Evolutionary conservation across 148 eudicot genomes (phyloP).

Genomic region (Drosera capensis): DNA sequence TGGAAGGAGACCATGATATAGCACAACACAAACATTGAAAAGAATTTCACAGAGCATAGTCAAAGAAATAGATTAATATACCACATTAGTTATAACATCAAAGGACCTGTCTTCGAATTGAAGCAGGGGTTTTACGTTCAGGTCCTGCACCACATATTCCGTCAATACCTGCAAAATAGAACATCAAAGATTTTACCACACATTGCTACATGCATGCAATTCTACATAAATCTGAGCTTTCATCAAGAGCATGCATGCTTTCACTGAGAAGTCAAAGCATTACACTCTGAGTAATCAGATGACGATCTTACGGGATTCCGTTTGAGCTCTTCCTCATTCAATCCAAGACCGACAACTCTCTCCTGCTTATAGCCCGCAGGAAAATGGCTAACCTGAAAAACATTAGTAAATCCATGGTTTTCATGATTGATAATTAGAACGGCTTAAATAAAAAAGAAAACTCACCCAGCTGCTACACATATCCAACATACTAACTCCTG

Average conservation of each 20-base stretch:
- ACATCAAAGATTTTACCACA: not conserved
- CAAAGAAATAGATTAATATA: conserved; percentile 15
- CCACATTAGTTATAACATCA: conserved; percentile 95
- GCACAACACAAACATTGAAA: no score
- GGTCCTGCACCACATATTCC: conserved; percentile 82
- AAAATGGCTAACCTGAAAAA: conserved; percentile 86
- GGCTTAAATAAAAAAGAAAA: not conserved
- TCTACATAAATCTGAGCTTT: not conserved
- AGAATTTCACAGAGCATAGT: not conserved
- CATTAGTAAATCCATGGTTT: not conserved
- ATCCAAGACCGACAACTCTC: conserved; percentile 76
- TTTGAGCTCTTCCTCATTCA: conserved; percentile 88
- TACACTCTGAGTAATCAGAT: not conserved
- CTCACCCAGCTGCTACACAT: conserved; percentile 99
- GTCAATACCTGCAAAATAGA: conserved; percentile 50
- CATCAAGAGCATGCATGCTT: not conserved
- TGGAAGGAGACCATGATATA: no score
- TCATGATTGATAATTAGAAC: not conserved
- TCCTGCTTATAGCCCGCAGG: conserved; percentile 88
- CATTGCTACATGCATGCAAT: not conserved
- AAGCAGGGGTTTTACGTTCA: conserved; percentile 70
- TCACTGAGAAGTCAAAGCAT: not conserved
- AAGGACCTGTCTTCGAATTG: conserved; percentile 80
- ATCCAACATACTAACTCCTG: conserved; percentile 79
- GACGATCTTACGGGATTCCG: conserved; percentile 48